Evolutionary conservation across 73 alveolate species (phyloP).

Genomic region (Effrenium voratum): DNA sequence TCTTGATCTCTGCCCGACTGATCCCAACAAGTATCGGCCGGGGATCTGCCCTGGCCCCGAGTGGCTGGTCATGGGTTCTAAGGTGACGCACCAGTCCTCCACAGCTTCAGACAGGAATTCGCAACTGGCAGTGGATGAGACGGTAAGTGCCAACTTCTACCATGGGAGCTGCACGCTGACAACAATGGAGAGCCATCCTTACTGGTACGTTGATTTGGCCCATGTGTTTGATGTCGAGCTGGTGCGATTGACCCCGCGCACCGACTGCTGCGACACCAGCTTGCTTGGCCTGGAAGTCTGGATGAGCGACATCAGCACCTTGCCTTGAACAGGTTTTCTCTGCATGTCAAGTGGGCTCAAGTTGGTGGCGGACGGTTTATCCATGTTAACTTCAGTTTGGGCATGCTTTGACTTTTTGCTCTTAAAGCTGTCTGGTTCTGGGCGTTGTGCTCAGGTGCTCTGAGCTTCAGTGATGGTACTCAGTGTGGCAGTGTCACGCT

Average conservation of each 20-base stretch:
- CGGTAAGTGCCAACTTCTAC: slow-evolving; percentile 28
- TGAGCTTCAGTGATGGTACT: slow-evolving; percentile 29
- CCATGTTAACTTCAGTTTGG: not conserved
- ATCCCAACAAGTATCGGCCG: slow-evolving; percentile 21
- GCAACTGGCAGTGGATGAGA: slow-evolving; percentile 47
- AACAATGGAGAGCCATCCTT: not conserved
- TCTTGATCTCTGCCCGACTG: slow-evolving; percentile 33
- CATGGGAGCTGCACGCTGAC: slow-evolving; percentile 77
- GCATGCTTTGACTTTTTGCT: not conserved
- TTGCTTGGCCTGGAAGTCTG: slow-evolving; percentile 23
- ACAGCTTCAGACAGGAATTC: not conserved
- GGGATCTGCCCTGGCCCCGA: slow-evolving; percentile 57
- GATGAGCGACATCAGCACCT: slow-evolving; percentile 36
- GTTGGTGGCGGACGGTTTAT: too few relatives aligned
- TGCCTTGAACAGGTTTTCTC: not conserved
- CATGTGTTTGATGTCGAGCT: not conserved
- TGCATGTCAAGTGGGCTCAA: too few relatives aligned
- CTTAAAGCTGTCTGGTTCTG: not conserved
- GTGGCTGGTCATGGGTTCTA: slow-evolving; percentile 17
- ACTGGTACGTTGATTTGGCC: slow-evolving; percentile 74
- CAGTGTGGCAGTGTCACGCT: slow-evolving; percentile 24
- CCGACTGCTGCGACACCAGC: slow-evolving; percentile 62
- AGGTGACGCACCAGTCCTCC: slow-evolving; percentile 52
- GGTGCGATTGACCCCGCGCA: slow-evolving; percentile 49
- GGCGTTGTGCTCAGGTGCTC: slow-evolving; percentile 8